Percentiles rank a stretch among this genome's conserved stretches.
phyloP scores from a whole-genome alignment of 1,284 basidiomycete genomes.

The Volvariella volvacea region DNA sequence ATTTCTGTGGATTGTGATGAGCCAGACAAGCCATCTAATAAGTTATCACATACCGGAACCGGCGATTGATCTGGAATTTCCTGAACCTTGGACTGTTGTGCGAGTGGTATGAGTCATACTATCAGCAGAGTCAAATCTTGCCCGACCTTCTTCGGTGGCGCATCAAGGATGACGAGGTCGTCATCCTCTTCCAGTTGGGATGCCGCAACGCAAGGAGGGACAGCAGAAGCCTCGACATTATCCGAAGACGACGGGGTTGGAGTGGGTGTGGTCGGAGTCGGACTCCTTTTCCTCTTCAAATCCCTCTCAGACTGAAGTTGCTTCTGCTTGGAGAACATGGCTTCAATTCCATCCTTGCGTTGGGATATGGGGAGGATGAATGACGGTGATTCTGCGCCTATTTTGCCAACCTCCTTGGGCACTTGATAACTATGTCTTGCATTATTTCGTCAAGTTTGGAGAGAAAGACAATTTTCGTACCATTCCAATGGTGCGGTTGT shows the following conservation, averaged over 20 bases:
- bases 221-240: neutral
- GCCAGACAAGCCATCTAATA: no score
- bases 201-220: neutral
- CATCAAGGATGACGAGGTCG: neutral
- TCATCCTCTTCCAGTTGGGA: neutral
- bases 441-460: neutral
- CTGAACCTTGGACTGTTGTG: neutral
- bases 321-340: conserved; percentile 73
- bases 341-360: conserved; percentile 84
- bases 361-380: conserved; percentile 78
- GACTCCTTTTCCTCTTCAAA: neutral
- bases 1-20: neutral
- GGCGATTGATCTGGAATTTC: no score
- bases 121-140: neutral
- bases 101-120: no score
- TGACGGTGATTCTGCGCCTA: conserved; percentile 75
- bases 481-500: conserved; percentile 54
- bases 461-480: conserved; percentile 29
- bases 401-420: conserved; percentile 86
- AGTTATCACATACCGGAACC: no score
- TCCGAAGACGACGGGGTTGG: neutral
- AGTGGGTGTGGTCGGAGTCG: neutral
- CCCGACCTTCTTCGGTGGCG: neutral
- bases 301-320: neutral
- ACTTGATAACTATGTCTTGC: conserved; percentile 66